These are phyloP conservation scores for Pleurotus tuoliensis DNA, from an alignment of 768 basidiomycete species.

Conservation along the genomic window DNA sequence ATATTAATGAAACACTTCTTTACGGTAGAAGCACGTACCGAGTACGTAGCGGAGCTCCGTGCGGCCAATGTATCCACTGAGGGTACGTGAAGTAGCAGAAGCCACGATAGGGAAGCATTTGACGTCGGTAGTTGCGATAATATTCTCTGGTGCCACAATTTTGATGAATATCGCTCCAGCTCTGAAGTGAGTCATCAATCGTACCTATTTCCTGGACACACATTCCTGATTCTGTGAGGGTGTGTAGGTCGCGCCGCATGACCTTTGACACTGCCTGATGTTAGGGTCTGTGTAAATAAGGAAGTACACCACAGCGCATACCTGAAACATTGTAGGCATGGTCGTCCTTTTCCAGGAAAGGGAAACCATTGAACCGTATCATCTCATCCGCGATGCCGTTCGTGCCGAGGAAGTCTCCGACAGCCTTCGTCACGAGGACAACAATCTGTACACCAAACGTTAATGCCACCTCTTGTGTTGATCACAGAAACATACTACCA, in stretches of 20 bases:
- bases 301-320: conserved; percentile 30
- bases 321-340: conserved; percentile 89
- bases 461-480: no score
- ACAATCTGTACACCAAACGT: conserved; percentile 65
- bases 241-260: conserved; percentile 80
- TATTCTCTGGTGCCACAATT: conserved; percentile 46
- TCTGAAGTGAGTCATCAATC: conserved; percentile 16
- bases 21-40: conserved; percentile 39
- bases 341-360: conserved; percentile 95
- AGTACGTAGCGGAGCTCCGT: conserved; percentile 83
- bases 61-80: conserved; percentile 87
- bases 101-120: conserved; percentile 92
- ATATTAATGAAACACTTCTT: not conserved
- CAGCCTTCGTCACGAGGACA: conserved; percentile 92
- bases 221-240: conserved; percentile 73
- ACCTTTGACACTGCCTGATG: conserved; percentile 71
- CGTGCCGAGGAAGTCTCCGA: conserved; percentile 90
- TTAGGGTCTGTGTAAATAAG: not conserved
- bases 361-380: conserved; percentile 96
- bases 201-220: conserved; percentile 74
- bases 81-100: conserved; percentile 49
- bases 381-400: conserved; percentile 96
- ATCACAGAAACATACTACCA: conserved; percentile 52
- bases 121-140: conserved; percentile 67
- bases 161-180: conserved; percentile 8